Percentiles rank a stretch among this genome's conserved stretches.
Conservation (phyloP, 2,329 filamentous ascomycete genomes). For the Diaporthe citri region DNA sequence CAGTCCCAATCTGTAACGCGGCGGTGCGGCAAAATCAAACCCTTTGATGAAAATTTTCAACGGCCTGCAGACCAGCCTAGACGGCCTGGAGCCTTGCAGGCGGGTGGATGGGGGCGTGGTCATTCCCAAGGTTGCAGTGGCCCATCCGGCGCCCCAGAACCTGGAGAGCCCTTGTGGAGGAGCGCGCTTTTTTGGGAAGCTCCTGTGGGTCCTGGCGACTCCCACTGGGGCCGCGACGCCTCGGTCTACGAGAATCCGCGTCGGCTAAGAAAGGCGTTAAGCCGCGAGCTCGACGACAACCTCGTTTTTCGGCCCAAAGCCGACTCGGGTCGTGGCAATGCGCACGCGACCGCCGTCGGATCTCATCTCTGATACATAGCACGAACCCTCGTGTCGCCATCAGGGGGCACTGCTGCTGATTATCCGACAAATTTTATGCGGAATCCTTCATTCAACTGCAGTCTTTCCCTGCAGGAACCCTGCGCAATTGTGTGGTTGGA, state of each 20-base stretch:
- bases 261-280: conserved; percentile 43
- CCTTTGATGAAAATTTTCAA: conserved; percentile 35
- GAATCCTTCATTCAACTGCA: neutral
- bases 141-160: conserved; percentile 31
- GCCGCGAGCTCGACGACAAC: conserved; percentile 26
- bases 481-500: neutral
- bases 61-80: conserved; percentile 38
- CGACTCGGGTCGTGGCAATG: conserved; percentile 34
- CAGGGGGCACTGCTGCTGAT: conserved; percentile 5
- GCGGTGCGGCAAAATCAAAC: conserved; percentile 36
- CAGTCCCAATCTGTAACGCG: conserved; percentile 20
- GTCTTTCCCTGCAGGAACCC: neutral
- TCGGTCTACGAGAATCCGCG: conserved; percentile 41
- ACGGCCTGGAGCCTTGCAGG: neutral
- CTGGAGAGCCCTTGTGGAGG: conserved; percentile 31
- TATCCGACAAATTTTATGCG: neutral
- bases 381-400: conserved; percentile 9
- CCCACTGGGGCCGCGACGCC: conserved; percentile 18
- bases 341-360: conserved; percentile 23
- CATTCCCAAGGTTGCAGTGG: conserved; percentile 18
- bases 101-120: neutral
- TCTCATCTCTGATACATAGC: conserved; percentile 29
- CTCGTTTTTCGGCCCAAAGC: conserved; percentile 37
- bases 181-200: conserved; percentile 40
- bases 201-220: conserved; percentile 34